phyloP scores from a whole-genome alignment of 352 stramenopile species.

The Globisporangium canariense region DNA sequence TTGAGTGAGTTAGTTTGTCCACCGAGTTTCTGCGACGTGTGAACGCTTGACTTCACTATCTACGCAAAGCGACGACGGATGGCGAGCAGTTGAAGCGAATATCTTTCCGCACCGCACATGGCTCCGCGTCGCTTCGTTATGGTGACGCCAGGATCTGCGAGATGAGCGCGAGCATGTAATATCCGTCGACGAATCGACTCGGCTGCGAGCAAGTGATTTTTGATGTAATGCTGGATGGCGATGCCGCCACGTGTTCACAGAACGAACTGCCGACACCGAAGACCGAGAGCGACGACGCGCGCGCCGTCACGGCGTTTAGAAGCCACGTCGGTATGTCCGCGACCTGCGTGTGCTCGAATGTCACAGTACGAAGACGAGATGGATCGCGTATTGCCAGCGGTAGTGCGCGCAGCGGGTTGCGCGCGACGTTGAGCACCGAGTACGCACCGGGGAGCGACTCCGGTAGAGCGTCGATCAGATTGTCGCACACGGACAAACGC shows the following conservation, averaged over 20 bases:
- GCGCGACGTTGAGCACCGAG: conserved; percentile 10
- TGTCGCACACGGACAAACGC: conserved; percentile 11
- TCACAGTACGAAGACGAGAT: background rate
- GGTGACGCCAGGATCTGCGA: conserved; percentile 3
- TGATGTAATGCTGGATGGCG: background rate
- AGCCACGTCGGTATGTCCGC: conserved; percentile 1
- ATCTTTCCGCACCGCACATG: background rate
- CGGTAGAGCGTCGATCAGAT: conserved; percentile 8
- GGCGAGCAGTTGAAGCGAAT: background rate
- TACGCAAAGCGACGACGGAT: background rate
- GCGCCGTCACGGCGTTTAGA: background rate
- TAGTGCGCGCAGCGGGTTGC: conserved; percentile 8
- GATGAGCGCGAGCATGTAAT: background rate
- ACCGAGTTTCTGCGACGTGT: conserved; percentile 5
- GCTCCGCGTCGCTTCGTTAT: background rate
- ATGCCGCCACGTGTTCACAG: background rate
- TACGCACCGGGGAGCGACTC: background rate
- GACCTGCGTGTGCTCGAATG: conserved; percentile 13
- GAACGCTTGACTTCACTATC: background rate
- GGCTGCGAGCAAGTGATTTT: background rate
- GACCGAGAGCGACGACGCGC: background rate
- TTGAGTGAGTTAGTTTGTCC: background rate
- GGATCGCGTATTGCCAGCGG: background rate
- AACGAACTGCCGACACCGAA: background rate
- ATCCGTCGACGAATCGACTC: conserved; percentile 2